phyloP scores from a whole-genome alignment of 805 yeast genomes.

The Schizosaccharomyces octosporus region DNA sequence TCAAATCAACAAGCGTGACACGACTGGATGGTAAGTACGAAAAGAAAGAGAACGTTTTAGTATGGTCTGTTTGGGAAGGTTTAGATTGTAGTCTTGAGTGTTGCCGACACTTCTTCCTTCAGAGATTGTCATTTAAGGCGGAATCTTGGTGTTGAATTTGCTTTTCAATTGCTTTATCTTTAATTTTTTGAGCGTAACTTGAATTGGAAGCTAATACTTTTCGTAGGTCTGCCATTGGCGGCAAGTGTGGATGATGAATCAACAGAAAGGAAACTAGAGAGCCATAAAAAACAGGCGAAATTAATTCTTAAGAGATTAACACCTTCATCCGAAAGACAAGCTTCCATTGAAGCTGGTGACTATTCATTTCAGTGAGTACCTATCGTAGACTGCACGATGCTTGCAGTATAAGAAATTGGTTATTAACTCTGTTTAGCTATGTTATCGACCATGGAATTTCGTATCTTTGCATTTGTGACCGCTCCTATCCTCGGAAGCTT shows the following conservation, averaged over 20 bases:
- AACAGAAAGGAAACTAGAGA: conserved; percentile 27
- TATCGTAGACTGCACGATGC: background rate
- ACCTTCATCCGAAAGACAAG: conserved; percentile 59
- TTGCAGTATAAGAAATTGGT: background rate
- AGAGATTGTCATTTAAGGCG: background rate
- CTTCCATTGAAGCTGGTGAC: conserved; percentile 54
- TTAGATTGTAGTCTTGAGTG: background rate
- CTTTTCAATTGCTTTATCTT: background rate
- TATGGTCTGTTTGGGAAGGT: background rate
- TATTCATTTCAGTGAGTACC: conserved; percentile 33
- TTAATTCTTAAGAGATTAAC: conserved; percentile 48
- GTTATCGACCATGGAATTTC: conserved; percentile 37
- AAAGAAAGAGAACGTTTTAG: background rate
- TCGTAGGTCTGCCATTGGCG: conserved; percentile 55
- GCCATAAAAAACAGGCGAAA: conserved; percentile 69
- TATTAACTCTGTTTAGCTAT: conserved; percentile 18
- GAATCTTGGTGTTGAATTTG: background rate
- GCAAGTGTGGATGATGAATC: conserved; percentile 74
- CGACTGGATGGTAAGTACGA: background rate
- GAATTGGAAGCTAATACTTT: background rate
- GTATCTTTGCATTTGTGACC: conserved; percentile 56
- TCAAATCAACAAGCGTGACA: background rate
- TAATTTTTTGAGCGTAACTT: background rate
- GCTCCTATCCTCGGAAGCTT: conserved; percentile 61
- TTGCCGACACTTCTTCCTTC: background rate